Conservation (phyloP, 2,329 filamentous ascomycete genomes). For the Claviceps arundinis region DNA sequence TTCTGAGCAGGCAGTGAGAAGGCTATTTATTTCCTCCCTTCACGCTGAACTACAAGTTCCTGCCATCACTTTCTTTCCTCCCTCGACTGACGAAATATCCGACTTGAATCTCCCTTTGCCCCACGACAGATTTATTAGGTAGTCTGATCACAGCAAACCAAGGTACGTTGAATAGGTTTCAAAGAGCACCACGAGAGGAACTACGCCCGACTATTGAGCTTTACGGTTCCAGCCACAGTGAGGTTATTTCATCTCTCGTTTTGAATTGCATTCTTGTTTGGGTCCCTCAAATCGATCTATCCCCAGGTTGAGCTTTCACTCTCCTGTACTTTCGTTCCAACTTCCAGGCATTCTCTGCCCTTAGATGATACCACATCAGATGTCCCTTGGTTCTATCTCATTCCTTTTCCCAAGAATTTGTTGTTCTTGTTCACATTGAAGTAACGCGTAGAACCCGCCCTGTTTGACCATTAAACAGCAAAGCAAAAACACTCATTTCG, state of each 20-base stretch:
- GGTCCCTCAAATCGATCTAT: no score
- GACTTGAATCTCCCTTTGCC: not conserved
- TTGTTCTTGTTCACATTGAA: not conserved
- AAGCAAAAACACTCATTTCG: not conserved
- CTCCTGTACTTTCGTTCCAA: not conserved
- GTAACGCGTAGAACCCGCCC: not conserved
- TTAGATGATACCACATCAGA: not conserved
- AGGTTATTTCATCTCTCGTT: no score
- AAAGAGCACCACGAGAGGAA: not conserved
- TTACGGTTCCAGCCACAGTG: no score
- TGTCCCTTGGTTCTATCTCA: no score
- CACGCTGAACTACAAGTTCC: not conserved
- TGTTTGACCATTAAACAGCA: not conserved
- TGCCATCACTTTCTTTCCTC: not conserved
- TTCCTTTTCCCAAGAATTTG: not conserved
- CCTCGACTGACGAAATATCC: not conserved
- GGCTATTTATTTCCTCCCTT: not conserved
- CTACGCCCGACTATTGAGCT: not conserved
- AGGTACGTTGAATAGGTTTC: not conserved
- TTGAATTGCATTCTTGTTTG: no score
- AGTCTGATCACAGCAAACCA: not conserved
- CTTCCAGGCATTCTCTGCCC: not conserved
- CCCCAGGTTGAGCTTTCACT: no score
- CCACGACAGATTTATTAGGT: not conserved
- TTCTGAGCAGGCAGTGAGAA: not conserved